These are phyloP conservation scores for Talaromyces borbonicus DNA, from an alignment of 495 filamentous ascomycete species.

Conservation along the genomic window DNA sequence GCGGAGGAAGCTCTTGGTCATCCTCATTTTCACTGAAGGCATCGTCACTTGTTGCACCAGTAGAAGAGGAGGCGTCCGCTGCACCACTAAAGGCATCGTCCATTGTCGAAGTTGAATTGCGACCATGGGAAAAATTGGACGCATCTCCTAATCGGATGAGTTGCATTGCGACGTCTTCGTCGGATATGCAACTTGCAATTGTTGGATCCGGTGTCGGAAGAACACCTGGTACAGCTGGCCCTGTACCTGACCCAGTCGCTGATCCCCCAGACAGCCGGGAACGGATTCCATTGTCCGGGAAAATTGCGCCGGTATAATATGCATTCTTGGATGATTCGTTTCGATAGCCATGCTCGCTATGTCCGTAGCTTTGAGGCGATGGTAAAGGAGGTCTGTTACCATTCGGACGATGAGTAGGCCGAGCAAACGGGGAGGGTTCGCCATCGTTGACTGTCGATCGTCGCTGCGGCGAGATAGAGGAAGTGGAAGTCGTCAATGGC, in stretches of 20 bases:
- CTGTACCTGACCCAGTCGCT: constrained; percentile 27
- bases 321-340: constrained; percentile 26
- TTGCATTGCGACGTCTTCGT: constrained; percentile 95
- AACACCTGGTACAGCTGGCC: constrained; percentile 42
- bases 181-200: constrained; percentile 86
- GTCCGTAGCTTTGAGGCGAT: constrained; percentile 66
- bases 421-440: constrained; percentile 57
- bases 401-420: constrained; percentile 63
- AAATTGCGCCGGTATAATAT: constrained; percentile 44
- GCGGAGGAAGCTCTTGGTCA: constrained; percentile 52
- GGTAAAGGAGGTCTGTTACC: constrained; percentile 60
- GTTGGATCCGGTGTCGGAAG: constrained; percentile 92
- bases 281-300: constrained; percentile 51
- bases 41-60: constrained; percentile 65
- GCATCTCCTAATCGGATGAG: constrained; percentile 91
- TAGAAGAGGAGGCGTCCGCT: constrained; percentile 75
- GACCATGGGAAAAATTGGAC: constrained; percentile 78
- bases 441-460: constrained; percentile 52
- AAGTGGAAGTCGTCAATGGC: constrained; percentile 75
- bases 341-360: constrained; percentile 39
- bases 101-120: constrained; percentile 84
- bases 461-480: constrained; percentile 86
- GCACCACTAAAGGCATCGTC: constrained; percentile 86
- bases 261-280: constrained; percentile 40
- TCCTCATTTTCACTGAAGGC: constrained; percentile 68